phyloP scores from a whole-genome alignment of 2,329 filamentous ascomycete genomes.

The Zalaria sp. region DNA sequence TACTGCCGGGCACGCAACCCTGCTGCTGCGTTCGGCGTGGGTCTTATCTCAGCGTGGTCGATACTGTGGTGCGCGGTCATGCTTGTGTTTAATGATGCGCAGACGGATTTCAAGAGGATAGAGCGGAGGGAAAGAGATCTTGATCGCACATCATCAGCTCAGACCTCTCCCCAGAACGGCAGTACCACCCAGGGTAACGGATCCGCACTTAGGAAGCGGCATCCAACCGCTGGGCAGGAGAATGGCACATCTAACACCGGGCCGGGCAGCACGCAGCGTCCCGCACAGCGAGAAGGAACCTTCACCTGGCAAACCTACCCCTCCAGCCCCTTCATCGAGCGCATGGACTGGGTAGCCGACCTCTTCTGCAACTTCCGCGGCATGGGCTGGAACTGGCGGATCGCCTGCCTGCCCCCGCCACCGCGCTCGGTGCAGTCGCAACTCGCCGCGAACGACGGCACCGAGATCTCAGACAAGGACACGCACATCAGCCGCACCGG shows the following conservation, averaged over 20 bases:
- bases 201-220: slow-evolving; percentile 4
- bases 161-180: neutral
- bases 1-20: slow-evolving; percentile 34
- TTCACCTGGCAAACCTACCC: slow-evolving; percentile 43
- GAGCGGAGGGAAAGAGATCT: slow-evolving; percentile 22
- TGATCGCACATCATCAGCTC: neutral
- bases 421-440: slow-evolving; percentile 25
- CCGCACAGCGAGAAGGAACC: slow-evolving; percentile 14
- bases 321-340: slow-evolving; percentile 29
- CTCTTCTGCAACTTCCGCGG: slow-evolving; percentile 45
- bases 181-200: slow-evolving; percentile 1
- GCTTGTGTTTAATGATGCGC: slow-evolving; percentile 41
- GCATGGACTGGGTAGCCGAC: slow-evolving; percentile 44
- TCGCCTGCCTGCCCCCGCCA: slow-evolving; percentile 31
- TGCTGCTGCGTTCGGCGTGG: slow-evolving; percentile 40
- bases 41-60: slow-evolving; percentile 39
- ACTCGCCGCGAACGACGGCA: slow-evolving; percentile 16
- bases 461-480: slow-evolving; percentile 5
- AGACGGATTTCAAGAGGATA: slow-evolving; percentile 41
- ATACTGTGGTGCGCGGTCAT: slow-evolving; percentile 39
- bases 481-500: slow-evolving; percentile 17
- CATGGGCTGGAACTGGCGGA: slow-evolving; percentile 46
- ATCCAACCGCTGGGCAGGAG: neutral
- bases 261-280: slow-evolving; percentile 12
- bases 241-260: slow-evolving; percentile 1